These are phyloP conservation scores for Rauvolfia tetraphylla DNA, from an alignment of 257 asterid genomes.

Conservation along the genomic window DNA sequence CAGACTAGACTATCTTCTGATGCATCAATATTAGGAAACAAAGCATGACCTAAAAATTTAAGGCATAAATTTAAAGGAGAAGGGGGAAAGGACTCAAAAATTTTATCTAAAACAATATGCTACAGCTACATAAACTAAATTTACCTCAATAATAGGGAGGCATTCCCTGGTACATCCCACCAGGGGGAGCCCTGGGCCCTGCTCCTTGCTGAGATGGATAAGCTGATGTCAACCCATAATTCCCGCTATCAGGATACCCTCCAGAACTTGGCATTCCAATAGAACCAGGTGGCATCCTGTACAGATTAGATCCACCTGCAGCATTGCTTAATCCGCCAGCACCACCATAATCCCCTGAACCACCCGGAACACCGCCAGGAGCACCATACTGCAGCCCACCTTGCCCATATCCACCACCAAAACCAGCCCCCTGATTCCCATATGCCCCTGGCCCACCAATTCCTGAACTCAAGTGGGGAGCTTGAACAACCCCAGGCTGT, in stretches of 20 bases:
- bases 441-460: constrained; percentile 56
- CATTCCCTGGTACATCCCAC: constrained; percentile 71
- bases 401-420: constrained; percentile 35
- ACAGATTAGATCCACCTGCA: constrained; percentile 40
- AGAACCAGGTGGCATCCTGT: constrained; percentile 64
- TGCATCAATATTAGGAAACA: neutral
- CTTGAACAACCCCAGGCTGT: constrained; percentile 62
- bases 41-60: neutral
- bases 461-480: constrained; percentile 36
- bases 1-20: no score
- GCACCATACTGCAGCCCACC: constrained; percentile 41
- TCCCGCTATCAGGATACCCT: constrained; percentile 69
- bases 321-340: constrained; percentile 50
- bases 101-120: neutral
- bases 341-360: constrained; percentile 51
- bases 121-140: neutral
- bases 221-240: constrained; percentile 44
- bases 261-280: constrained; percentile 65
- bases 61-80: neutral
- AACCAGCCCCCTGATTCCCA: constrained; percentile 38
- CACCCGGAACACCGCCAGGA: constrained; percentile 39
- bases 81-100: neutral
- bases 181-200: constrained; percentile 69
- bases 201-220: constrained; percentile 60
- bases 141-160: constrained; percentile 88